Evolutionary conservation across 2,329 filamentous ascomycete species (phyloP).

Genomic region (Diaporthe batatas): DNA sequence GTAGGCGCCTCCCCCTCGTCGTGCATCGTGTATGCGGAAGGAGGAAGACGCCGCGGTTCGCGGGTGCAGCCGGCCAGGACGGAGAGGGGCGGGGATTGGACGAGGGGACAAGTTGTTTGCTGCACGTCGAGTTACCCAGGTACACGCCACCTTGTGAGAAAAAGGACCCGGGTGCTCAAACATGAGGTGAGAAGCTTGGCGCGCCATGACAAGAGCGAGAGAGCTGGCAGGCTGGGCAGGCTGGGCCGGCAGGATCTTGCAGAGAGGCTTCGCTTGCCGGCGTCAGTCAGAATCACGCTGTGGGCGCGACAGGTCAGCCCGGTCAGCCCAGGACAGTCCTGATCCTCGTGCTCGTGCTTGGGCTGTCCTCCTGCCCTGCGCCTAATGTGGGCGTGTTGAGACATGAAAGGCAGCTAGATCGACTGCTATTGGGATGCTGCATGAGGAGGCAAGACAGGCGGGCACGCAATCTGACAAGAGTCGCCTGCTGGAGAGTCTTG

Average conservation of each 20-base stretch:
- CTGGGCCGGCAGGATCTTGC: slow-evolving; percentile 12
- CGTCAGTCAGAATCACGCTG: not conserved
- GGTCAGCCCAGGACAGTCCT: too few relatives aligned
- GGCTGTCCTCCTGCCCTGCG: not conserved
- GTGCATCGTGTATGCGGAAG: not conserved
- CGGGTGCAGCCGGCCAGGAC: slow-evolving; percentile 26
- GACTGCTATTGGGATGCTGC: slow-evolving; percentile 30
- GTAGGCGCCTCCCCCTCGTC: not conserved
- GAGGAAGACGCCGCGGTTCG: slow-evolving; percentile 6
- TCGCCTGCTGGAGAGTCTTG: slow-evolving; percentile 3
- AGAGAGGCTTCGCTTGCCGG: not conserved
- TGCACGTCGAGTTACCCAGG: not conserved
- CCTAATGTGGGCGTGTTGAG: slow-evolving; percentile 4
- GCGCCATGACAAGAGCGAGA: not conserved
- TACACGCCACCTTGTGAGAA: slow-evolving; percentile 8
- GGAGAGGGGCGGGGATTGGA: slow-evolving; percentile 21
- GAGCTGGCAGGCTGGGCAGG: not conserved
- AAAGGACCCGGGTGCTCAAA: slow-evolving; percentile 10
- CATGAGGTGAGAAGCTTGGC: slow-evolving; percentile 30
- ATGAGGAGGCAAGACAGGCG: slow-evolving; percentile 29
- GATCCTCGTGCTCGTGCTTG: not conserved
- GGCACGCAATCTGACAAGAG: slow-evolving; percentile 3
- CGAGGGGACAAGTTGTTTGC: slow-evolving; percentile 8
- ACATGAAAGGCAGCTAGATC: slow-evolving; percentile 22
- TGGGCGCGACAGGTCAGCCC: not conserved